These are phyloP conservation scores for Suillus subaureus DNA, from an alignment of 768 basidiomycete genomes.

Conservation along the genomic window DNA sequence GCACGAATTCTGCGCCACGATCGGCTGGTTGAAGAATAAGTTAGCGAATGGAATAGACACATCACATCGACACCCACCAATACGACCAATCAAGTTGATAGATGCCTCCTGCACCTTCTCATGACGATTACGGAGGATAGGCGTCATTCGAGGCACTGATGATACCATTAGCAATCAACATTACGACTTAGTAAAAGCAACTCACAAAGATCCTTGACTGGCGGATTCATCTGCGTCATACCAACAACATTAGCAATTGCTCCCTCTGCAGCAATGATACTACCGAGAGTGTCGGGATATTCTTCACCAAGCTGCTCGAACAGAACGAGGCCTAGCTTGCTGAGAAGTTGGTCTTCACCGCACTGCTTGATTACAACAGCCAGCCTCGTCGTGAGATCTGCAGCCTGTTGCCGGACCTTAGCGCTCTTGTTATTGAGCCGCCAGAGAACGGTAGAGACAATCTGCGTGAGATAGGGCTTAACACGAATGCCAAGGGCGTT, in stretches of 20 bases:
- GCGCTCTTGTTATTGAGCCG: slow-evolving; percentile 99
- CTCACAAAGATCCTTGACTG: slow-evolving; percentile 97
- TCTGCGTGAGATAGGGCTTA: slow-evolving; percentile 98
- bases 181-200: slow-evolving; percentile 1
- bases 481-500: slow-evolving; percentile 93
- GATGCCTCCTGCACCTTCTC: slow-evolving; percentile 99
- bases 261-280: slow-evolving; percentile 98
- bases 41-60: background rate
- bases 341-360: slow-evolving; percentile 93
- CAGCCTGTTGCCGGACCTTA: slow-evolving; percentile 98
- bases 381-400: slow-evolving; percentile 94
- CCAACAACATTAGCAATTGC: slow-evolving; percentile 99
- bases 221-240: slow-evolving; percentile 99
- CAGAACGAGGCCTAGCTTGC: slow-evolving; percentile 93
- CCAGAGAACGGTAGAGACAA: slow-evolving; percentile 99
- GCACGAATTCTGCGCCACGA: slow-evolving; percentile 98
- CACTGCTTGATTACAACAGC: slow-evolving; percentile 99
- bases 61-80: slow-evolving; percentile 45
- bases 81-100: slow-evolving; percentile 99
- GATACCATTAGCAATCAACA: slow-evolving; percentile 7
- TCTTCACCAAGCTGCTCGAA: slow-evolving; percentile 99
- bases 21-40: slow-evolving; percentile 57
- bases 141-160: slow-evolving; percentile 97
- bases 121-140: slow-evolving; percentile 98
- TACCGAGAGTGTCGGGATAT: slow-evolving; percentile 98